Base-by-base conservation (phyloP, 2,329 filamentous ascomycete species). In the Aspergillus viridinutans region DNA sequence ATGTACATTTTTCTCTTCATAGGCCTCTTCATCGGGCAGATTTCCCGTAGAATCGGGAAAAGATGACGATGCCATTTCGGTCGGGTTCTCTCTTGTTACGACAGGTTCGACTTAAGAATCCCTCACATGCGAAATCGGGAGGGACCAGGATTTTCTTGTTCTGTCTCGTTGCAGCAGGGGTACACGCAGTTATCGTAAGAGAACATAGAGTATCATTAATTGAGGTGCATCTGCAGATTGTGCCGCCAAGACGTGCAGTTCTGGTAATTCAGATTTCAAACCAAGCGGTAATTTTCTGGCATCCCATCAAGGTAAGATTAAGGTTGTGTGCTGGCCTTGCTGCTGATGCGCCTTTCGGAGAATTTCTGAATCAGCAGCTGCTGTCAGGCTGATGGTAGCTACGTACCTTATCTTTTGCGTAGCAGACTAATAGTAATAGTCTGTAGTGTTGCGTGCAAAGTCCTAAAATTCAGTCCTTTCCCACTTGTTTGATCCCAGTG, bases 1-100 rank as follows among this genome's bases (percentile, higher is more conserved):
- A 75, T 99, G 94, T 56, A 99, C 94, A 76, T 97, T 90, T 63
- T 87, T 78, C 61, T 87, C 82, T 77, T 99, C 94, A 77, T 96
- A 97, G 7, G 60, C 64, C 50, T 72, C 72, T 29, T 59, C 47
- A 7, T 53, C 35, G n/a, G 21, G 43, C 17, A 43, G n/a, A 26
- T 53, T 47, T 50, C 20, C 17, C 53, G 32, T n/a, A 17, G 32
- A 38, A 17, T 38, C 5, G 5, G 32, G 32, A 7, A 7, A 3
- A 17, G 32, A 17, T 3, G 49, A 49, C 52, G 49, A 59, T 58
- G 59, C 47, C 60, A 60, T 64, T 53, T 40, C 23, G 20, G 26
- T 38, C 50, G 25, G 32, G 14, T 7, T 38, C 14, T 38, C 14
- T 17, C 2, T 17, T 38, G 32, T 17, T 17, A 14, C 32, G 32